A percentile compares a stretch with the other conserved stretches of the same genome.
These are phyloP conservation scores for Metarhizium rileyi DNA, from an alignment of 2,329 filamentous ascomycete species.

Conservation along the genomic window DNA sequence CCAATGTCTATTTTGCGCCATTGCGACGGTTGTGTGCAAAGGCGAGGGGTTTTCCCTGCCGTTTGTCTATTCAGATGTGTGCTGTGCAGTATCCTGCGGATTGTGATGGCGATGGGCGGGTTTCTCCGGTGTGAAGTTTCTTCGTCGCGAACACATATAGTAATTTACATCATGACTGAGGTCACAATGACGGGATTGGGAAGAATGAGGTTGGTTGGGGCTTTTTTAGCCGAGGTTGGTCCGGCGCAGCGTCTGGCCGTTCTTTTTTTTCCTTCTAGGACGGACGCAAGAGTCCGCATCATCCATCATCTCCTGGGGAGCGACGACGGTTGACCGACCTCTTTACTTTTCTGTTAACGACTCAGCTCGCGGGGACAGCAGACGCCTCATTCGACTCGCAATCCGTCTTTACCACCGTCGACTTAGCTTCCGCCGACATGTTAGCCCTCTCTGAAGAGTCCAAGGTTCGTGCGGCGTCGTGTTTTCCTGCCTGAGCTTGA, in stretches of 20 bases:
- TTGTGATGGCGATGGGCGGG: too few relatives aligned
- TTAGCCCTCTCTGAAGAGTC: slow-evolving; percentile 85
- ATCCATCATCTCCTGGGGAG: not conserved
- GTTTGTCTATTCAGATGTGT: not conserved
- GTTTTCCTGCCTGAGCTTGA: not conserved
- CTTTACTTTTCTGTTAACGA: not conserved
- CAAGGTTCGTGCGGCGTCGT: slow-evolving; percentile 51
- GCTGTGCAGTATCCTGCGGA: not conserved
- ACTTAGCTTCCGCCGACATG: slow-evolving; percentile 33
- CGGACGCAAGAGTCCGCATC: too few relatives aligned
- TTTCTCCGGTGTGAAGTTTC: too few relatives aligned
- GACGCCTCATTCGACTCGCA: too few relatives aligned
- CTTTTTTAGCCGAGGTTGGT: slow-evolving; percentile 21
- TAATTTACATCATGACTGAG: too few relatives aligned
- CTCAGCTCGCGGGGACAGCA: too few relatives aligned
- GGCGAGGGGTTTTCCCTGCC: not conserved
- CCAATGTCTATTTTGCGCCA: slow-evolving; percentile 69
- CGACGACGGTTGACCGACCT: not conserved
- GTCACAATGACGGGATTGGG: not conserved
- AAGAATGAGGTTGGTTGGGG: slow-evolving; percentile 5
- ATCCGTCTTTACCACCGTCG: not conserved
- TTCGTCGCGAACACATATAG: not conserved
- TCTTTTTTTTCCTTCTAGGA: not conserved
- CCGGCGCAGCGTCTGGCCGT: slow-evolving; percentile 10
- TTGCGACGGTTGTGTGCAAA: slow-evolving; percentile 27